These are phyloP conservation scores for Ogataea sp. DNA, from an alignment of 805 yeast genomes.

Conservation along the genomic window DNA sequence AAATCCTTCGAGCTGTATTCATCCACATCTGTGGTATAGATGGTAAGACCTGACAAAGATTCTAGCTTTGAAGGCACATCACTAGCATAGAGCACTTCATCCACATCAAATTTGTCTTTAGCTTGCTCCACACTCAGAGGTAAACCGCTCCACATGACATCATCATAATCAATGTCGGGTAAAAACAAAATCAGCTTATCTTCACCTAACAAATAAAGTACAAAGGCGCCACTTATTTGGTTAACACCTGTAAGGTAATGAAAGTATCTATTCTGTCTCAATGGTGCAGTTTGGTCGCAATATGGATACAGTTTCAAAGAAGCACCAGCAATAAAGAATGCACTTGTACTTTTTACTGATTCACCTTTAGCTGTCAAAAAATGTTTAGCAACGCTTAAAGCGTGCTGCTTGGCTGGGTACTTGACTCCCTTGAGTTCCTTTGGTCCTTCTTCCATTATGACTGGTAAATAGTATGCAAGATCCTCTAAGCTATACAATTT, in stretches of 20 bases:
- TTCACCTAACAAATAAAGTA: conserved; percentile 43
- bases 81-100: conserved; percentile 60
- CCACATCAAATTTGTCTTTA: conserved; percentile 60
- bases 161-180: conserved; percentile 81
- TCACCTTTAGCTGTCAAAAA: conserved; percentile 16
- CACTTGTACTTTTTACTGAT: conserved; percentile 7
- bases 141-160: conserved; percentile 93
- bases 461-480: background rate
- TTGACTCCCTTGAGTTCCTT: conserved; percentile 27
- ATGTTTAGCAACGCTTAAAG: conserved; percentile 36
- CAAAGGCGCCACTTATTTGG: conserved; percentile 62
- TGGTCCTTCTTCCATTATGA: conserved; percentile 12
- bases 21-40: conserved; percentile 51
- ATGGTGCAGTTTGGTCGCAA: conserved; percentile 69
- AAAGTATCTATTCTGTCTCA: conserved; percentile 89
- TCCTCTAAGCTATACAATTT: too few relatives aligned
- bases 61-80: conserved; percentile 34
- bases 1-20: conserved; percentile 30
- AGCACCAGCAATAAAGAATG: conserved; percentile 57
- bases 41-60: conserved; percentile 17
- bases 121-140: conserved; percentile 71
- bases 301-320: conserved; percentile 53
- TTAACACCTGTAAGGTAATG: conserved; percentile 79
- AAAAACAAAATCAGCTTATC: conserved; percentile 65
- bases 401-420: conserved; percentile 83